Conservation (phyloP, 2,329 filamentous ascomycete species). For the Fusarium camptoceras region DNA sequence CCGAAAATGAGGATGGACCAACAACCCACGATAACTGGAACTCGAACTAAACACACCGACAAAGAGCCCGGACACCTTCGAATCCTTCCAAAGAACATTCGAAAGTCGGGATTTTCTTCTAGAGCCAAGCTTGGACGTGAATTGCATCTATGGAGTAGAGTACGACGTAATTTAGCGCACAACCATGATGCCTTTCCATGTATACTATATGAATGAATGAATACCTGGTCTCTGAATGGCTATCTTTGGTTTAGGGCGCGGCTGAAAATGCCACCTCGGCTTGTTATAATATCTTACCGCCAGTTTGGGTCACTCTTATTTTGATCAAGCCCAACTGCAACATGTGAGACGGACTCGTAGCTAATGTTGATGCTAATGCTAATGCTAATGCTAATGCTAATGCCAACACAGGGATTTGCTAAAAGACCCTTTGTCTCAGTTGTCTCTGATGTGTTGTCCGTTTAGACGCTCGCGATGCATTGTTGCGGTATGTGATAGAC, state of each 20-base stretch:
- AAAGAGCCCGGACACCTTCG: conserved; percentile 16
- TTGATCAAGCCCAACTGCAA: conserved; percentile 15
- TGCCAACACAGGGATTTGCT: conserved; percentile 11
- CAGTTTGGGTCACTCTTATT: conserved; percentile 34
- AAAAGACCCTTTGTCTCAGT: conserved; percentile 6
- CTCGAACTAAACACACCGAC: conserved; percentile 21
- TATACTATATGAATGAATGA: neutral
- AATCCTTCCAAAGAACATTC: neutral
- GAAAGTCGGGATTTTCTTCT: conserved; percentile 30
- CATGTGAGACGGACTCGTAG: conserved; percentile 10
- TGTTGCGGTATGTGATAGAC: conserved; percentile 6
- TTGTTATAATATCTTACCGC: conserved; percentile 33
- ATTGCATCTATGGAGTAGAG: conserved; percentile 2
- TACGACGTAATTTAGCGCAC: neutral
- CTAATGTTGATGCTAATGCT: neutral
- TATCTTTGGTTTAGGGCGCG: neutral
- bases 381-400: neutral
- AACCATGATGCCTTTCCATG: neutral
- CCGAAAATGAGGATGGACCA: conserved; percentile 29
- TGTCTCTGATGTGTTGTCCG: conserved; percentile 11
- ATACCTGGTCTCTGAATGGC: neutral
- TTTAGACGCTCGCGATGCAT: conserved; percentile 9
- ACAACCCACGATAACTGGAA: neutral
- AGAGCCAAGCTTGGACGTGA: conserved; percentile 39
- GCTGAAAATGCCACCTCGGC: conserved; percentile 8